Evolutionary conservation across 202 grass and related monocot species (phyloP).

Genomic region (Zizania palustris): DNA sequence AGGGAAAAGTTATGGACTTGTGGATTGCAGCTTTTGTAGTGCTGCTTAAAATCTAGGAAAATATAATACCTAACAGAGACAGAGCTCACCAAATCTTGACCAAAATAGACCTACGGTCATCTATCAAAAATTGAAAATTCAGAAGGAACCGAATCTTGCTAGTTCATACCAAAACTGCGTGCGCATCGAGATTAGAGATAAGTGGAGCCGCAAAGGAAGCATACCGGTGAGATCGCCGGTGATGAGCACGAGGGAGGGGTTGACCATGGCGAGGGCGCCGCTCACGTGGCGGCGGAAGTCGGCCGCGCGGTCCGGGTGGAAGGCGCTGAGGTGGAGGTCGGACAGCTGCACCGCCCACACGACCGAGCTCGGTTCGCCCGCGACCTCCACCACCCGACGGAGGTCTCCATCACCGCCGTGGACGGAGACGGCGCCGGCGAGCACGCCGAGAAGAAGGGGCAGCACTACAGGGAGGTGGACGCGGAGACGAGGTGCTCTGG

Average conservation of each 20-base stretch:
- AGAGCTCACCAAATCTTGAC: neutral
- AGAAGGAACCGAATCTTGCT: neutral
- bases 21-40: no score
- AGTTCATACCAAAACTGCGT: neutral
- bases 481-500: neutral
- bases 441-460: neutral
- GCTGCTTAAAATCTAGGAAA: no score
- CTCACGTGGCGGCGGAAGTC: constrained; percentile 48
- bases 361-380: constrained; percentile 41
- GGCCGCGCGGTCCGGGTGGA: constrained; percentile 50
- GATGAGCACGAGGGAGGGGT: constrained; percentile 58
- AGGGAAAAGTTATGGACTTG: neutral
- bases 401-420: neutral
- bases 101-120: neutral
- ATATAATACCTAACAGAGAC: neutral
- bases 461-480: neutral
- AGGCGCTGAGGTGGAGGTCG: constrained; percentile 57
- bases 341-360: constrained; percentile 61
- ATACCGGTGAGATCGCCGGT: constrained; percentile 61
- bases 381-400: constrained; percentile 45
- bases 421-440: neutral
- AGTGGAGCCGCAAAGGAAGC: neutral
- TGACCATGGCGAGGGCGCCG: constrained; percentile 45
- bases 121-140: neutral
- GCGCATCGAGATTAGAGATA: neutral